These are phyloP conservation scores for Chlorencoelia australis DNA, from an alignment of 2,329 filamentous ascomycete genomes.

Conservation along the genomic window DNA sequence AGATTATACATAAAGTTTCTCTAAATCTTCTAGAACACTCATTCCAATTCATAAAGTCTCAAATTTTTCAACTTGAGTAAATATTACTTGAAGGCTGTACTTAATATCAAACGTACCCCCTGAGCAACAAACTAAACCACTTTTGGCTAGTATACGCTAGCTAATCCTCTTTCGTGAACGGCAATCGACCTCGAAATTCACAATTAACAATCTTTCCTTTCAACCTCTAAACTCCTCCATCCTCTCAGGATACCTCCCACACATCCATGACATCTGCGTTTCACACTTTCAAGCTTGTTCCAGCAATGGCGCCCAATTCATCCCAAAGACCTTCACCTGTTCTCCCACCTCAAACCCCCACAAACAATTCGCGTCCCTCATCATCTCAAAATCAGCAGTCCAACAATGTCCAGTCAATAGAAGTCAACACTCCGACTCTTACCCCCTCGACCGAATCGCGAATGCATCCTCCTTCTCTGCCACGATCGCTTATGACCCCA, in stretches of 20 bases:
- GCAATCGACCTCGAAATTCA: neutral
- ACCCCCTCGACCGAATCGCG: slow-evolving; percentile 21
- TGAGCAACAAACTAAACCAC: too few species aligned
- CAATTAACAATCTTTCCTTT: neutral
- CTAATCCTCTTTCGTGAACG: too few species aligned
- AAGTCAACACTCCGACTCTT: slow-evolving; percentile 14
- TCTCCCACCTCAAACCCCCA: slow-evolving; percentile 21
- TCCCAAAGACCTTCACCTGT: slow-evolving; percentile 14
- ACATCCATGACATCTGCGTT: slow-evolving; percentile 19
- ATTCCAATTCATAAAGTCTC: too few species aligned
- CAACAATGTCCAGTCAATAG: slow-evolving; percentile 11
- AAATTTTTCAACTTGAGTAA: too few species aligned
- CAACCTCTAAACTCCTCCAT: slow-evolving; percentile 1
- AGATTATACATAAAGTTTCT: too few species aligned
- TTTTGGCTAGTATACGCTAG: too few species aligned
- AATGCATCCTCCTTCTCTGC: slow-evolving; percentile 25
- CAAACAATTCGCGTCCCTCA: slow-evolving; percentile 14
- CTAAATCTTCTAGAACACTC: too few species aligned
- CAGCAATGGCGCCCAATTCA: slow-evolving; percentile 20
- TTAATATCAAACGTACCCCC: too few species aligned
- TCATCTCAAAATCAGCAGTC: slow-evolving; percentile 7
- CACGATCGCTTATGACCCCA: slow-evolving; percentile 23
- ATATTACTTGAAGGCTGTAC: too few species aligned
- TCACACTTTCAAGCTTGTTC: slow-evolving; percentile 25
- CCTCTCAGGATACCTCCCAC: neutral